A percentile compares a stretch with the other conserved stretches of the same genome.
phyloP scores from a whole-genome alignment of 306 rosid species.

The Chamaecrista fasciculata region DNA sequence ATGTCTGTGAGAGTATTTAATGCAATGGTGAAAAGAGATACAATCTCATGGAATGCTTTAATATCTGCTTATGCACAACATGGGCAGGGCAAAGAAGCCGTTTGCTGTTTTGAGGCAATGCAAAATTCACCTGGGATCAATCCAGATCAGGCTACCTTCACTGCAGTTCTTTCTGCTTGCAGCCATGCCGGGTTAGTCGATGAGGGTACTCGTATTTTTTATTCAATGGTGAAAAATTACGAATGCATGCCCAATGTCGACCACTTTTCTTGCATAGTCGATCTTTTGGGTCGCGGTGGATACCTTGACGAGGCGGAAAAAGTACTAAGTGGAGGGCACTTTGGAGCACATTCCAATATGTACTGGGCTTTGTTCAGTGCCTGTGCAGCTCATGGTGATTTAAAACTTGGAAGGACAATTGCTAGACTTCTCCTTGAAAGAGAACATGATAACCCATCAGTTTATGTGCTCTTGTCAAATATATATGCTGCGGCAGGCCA shows the following conservation, averaged over 20 bases:
- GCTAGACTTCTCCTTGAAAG: constrained; percentile 61
- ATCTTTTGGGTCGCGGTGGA: constrained; percentile 70
- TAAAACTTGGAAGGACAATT: constrained; percentile 61
- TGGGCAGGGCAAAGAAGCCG: constrained; percentile 70
- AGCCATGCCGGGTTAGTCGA: constrained; percentile 74
- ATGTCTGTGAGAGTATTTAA: constrained; percentile 55
- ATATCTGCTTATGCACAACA: constrained; percentile 77
- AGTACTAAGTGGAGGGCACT: constrained; percentile 44
- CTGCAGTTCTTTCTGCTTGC: constrained; percentile 75
- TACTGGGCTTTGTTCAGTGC: constrained; percentile 87
- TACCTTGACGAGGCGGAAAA: constrained; percentile 73
- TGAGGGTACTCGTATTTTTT: constrained; percentile 54
- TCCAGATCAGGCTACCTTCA: constrained; percentile 76
- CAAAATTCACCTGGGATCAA: constrained; percentile 38
- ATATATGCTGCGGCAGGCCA: constrained; percentile 69
- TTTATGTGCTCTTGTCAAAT: constrained; percentile 73
- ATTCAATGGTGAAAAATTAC: constrained; percentile 52
- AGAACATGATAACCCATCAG: constrained; percentile 57
- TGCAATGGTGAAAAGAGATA: constrained; percentile 61
- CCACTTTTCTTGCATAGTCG: constrained; percentile 79
- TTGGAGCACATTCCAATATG: constrained; percentile 55
- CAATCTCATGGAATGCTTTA: constrained; percentile 73
- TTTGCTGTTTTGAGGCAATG: constrained; percentile 60
- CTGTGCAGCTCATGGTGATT: constrained; percentile 72
- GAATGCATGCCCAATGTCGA: constrained; percentile 51